These are phyloP conservation scores for Neonectria faginata DNA, from an alignment of 2,329 filamentous ascomycete species.

Conservation along the genomic window DNA sequence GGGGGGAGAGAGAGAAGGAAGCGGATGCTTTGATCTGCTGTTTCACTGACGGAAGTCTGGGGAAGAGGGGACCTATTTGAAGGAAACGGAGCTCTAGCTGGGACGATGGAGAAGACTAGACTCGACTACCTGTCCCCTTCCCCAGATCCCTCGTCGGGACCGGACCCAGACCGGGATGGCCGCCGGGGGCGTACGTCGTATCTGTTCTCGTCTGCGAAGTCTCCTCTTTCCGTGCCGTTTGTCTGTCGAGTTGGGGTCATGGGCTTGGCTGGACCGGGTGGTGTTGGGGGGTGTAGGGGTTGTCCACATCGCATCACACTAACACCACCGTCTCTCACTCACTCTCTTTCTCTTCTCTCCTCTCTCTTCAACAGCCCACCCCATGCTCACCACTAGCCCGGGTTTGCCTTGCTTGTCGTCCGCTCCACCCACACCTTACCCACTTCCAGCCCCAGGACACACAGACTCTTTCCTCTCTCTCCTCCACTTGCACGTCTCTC, in stretches of 20 bases:
- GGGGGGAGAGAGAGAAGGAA: slow-evolving; percentile 33
- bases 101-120: background rate
- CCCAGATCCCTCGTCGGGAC: slow-evolving; percentile 14
- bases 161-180: slow-evolving; percentile 18
- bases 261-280: no score
- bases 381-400: background rate
- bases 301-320: no score
- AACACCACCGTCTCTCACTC: background rate
- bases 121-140: slow-evolving; percentile 1
- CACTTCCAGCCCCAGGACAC: background rate
- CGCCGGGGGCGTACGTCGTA: slow-evolving; percentile 2
- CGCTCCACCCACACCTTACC: background rate
- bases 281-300: no score
- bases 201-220: background rate
- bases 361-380: background rate
- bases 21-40: slow-evolving; percentile 41
- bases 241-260: background rate
- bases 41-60: slow-evolving; percentile 33
- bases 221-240: background rate
- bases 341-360: no score
- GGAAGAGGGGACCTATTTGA: slow-evolving; percentile 41
- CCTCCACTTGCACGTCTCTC: slow-evolving; percentile 1
- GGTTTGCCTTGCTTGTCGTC: background rate
- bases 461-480: slow-evolving; percentile 21
- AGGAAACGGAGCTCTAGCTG: slow-evolving; percentile 5